A percentile compares a stretch with the other conserved stretches of the same genome.
Conservation (phyloP, 139 green algal species). For the Zygnema circumcarinatum region DNA sequence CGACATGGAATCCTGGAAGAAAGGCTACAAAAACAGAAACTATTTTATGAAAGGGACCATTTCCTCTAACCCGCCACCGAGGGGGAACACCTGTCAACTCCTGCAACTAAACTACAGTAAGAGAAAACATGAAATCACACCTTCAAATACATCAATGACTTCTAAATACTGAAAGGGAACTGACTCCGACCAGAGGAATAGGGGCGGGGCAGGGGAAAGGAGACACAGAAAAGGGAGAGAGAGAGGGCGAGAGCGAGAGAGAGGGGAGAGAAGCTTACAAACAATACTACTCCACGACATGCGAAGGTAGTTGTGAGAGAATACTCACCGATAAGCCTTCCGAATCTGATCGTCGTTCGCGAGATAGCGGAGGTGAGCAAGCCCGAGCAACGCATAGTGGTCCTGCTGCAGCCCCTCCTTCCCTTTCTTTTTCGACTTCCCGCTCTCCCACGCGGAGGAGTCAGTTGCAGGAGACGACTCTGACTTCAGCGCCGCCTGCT, state of each 20-base stretch:
- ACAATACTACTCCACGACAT: no score
- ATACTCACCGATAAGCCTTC: conserved; percentile 56
- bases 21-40: no score
- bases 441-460: conserved; percentile 23
- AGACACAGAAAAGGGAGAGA: background rate
- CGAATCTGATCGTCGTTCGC: conserved; percentile 61
- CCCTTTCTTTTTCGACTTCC: conserved; percentile 45
- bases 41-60: no score
- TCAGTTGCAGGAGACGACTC: background rate
- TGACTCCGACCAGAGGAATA: background rate
- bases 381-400: conserved; percentile 56
- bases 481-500: conserved; percentile 10
- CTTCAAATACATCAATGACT: no score
- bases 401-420: conserved; percentile 55
- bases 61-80: no score
- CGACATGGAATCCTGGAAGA: no score
- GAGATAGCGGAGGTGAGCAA: conserved; percentile 58
- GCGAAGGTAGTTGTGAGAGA: no score
- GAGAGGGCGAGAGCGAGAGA: background rate
- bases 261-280: background rate
- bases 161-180: no score
- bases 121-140: no score
- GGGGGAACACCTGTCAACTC: no score
- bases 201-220: background rate
- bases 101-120: no score